Conservation (phyloP, 495 filamentous ascomycete genomes). For the Penicillium lagena region DNA sequence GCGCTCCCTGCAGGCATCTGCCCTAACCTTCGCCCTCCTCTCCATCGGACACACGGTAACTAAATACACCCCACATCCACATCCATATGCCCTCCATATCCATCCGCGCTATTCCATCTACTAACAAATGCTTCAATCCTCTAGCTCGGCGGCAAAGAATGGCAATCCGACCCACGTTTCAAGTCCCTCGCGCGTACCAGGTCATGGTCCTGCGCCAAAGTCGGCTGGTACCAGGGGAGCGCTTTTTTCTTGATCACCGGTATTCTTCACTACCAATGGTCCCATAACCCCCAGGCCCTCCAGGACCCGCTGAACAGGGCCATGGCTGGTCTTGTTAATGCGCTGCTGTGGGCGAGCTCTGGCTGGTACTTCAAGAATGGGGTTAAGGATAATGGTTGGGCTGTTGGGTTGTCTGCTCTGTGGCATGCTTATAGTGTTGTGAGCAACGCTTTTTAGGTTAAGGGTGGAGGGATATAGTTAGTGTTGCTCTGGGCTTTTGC, state of each 20-base stretch:
- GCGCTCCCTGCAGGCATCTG: neutral
- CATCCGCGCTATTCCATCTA: neutral
- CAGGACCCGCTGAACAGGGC: slow-evolving; percentile 23
- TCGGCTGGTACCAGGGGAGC: slow-evolving; percentile 31
- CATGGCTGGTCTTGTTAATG: slow-evolving; percentile 20
- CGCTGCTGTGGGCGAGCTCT: slow-evolving; percentile 21
- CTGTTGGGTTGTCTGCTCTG: slow-evolving; percentile 17
- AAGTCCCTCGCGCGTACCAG: slow-evolving; percentile 13
- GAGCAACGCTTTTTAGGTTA: slow-evolving; percentile 3
- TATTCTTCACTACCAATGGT: slow-evolving; percentile 30
- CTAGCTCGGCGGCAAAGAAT: slow-evolving; percentile 14
- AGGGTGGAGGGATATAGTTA: too few species aligned
- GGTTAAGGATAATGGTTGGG: slow-evolving; percentile 15
- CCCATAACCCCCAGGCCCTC: slow-evolving; percentile 14
- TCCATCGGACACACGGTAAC: neutral
- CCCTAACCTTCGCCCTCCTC: neutral
- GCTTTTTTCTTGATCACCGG: slow-evolving; percentile 19
- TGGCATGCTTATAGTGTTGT: slow-evolving; percentile 19
- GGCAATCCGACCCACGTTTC: slow-evolving; percentile 21
- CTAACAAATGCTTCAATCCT: neutral
- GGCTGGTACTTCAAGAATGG: slow-evolving; percentile 24
- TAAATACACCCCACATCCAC: neutral
- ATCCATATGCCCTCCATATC: neutral
- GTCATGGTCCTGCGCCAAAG: slow-evolving; percentile 21
- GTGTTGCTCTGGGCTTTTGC: too few species aligned